Conservation (phyloP, 2,329 filamentous ascomycete genomes). For the Lizonia empirigonia region DNA sequence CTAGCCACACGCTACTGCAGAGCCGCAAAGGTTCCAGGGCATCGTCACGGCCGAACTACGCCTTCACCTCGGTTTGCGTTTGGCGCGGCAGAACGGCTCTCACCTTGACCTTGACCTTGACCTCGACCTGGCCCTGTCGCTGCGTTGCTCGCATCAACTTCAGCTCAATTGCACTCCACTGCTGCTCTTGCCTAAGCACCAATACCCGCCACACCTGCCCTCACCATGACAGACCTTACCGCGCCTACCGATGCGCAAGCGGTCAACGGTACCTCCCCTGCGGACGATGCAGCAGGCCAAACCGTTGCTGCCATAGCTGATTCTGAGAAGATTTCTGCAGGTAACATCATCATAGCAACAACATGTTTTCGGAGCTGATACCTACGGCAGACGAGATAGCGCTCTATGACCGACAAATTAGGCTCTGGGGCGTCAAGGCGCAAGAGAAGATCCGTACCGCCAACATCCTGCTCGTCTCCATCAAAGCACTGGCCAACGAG, state of each 20-base stretch:
- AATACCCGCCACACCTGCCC: not conserved
- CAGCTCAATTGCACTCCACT: not conserved
- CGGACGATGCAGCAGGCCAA: constrained; percentile 44
- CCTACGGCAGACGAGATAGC: constrained; percentile 80
- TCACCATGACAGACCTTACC: constrained; percentile 30
- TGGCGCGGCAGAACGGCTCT: not conserved
- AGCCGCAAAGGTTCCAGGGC: constrained; percentile 21
- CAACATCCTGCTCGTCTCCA: constrained; percentile 85
- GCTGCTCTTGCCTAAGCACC: not conserved
- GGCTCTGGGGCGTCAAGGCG: constrained; percentile 94
- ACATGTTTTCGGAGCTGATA: constrained; percentile 1
- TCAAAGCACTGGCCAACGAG: constrained; percentile 88
- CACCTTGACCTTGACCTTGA: too few species aligned
- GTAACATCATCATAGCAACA: constrained; percentile 15
- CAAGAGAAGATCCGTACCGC: constrained; percentile 88
- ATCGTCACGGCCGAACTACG: constrained; percentile 13
- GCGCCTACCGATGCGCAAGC: constrained; percentile 12
- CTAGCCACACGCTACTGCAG: constrained; percentile 8
- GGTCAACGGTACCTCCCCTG: constrained; percentile 38
- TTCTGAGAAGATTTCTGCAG: constrained; percentile 51
- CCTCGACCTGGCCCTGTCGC: not conserved
- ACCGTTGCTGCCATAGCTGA: constrained; percentile 47
- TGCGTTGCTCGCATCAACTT: not conserved
- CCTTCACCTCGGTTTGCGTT: constrained; percentile 3
- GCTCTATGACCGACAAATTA: constrained; percentile 95